These are phyloP conservation scores for Backusella mclennaniae DNA, from an alignment of 192 early-diverging fungal genomes.

Conservation along the genomic window DNA sequence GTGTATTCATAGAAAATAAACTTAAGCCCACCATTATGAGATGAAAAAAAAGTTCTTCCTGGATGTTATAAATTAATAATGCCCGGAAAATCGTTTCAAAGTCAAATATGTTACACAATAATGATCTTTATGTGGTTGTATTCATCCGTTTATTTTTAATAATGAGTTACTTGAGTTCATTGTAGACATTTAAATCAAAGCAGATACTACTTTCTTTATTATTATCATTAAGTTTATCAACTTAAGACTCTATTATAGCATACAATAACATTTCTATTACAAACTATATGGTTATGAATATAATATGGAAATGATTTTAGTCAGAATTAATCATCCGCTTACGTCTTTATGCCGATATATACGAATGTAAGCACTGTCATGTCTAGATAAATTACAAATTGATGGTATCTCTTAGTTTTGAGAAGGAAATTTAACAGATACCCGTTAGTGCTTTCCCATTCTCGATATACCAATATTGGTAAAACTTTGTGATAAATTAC, in stretches of 20 bases:
- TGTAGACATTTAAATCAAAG: neutral
- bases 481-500: neutral
- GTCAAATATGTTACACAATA: neutral
- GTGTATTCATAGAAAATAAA: neutral
- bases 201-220: neutral
- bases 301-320: neutral
- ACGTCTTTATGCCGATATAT: neutral
- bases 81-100: neutral
- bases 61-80: slow-evolving; percentile 1
- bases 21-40: neutral
- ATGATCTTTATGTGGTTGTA: neutral
- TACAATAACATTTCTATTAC: neutral
- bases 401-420: neutral
- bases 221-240: neutral
- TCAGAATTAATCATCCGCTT: neutral
- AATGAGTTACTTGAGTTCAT: neutral
- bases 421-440: neutral
- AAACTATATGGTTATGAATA: neutral
- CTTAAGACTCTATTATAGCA: neutral
- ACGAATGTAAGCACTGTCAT: neutral
- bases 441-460: neutral
- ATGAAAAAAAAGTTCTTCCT: neutral
- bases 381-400: neutral
- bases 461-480: neutral
- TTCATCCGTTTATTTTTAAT: neutral